These are phyloP conservation scores for Pilatotrama ljubarskyi DNA, from an alignment of 768 basidiomycete species.

Conservation along the genomic window DNA sequence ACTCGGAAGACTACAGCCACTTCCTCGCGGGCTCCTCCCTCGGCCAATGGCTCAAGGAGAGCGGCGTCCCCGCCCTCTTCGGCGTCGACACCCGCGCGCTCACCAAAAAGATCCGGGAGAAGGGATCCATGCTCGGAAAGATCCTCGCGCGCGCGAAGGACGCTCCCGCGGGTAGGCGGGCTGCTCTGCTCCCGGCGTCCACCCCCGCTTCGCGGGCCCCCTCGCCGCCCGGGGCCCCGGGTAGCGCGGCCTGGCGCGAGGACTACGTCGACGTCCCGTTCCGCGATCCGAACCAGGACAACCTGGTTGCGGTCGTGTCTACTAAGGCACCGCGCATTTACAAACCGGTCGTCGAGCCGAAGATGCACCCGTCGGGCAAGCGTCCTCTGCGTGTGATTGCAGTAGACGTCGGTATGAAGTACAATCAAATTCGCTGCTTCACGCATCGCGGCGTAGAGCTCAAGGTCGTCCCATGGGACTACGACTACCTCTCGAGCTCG, in stretches of 20 bases:
- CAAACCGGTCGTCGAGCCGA: slow-evolving; percentile 55
- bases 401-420: slow-evolving; percentile 99
- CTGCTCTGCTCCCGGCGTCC: slow-evolving; percentile 38
- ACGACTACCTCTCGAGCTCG: slow-evolving; percentile 69
- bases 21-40: slow-evolving; percentile 89
- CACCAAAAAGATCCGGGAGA: slow-evolving; percentile 94
- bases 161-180: slow-evolving; percentile 41
- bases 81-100: slow-evolving; percentile 96
- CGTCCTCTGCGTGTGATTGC: slow-evolving; percentile 83
- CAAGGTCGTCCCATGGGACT: slow-evolving; percentile 97
- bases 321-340: slow-evolving; percentile 66
- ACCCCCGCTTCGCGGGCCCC: slow-evolving; percentile 48
- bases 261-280: slow-evolving; percentile 83
- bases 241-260: slow-evolving; percentile 66
- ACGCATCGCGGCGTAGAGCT: slow-evolving; percentile 88
- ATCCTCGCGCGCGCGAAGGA: slow-evolving; percentile 66
- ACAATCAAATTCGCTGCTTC: slow-evolving; percentile 98
- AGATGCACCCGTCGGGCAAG: slow-evolving; percentile 68
- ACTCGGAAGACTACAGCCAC: slow-evolving; percentile 93
- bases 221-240: slow-evolving; percentile 49
- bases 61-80: slow-evolving; percentile 90
- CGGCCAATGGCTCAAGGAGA: slow-evolving; percentile 92
- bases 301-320: slow-evolving; percentile 91
- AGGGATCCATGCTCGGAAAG: slow-evolving; percentile 89
- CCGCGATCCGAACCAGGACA: slow-evolving; percentile 83